Conservation (phyloP, 2,329 filamentous ascomycete species). For the Botryotinia narcissicola region DNA sequence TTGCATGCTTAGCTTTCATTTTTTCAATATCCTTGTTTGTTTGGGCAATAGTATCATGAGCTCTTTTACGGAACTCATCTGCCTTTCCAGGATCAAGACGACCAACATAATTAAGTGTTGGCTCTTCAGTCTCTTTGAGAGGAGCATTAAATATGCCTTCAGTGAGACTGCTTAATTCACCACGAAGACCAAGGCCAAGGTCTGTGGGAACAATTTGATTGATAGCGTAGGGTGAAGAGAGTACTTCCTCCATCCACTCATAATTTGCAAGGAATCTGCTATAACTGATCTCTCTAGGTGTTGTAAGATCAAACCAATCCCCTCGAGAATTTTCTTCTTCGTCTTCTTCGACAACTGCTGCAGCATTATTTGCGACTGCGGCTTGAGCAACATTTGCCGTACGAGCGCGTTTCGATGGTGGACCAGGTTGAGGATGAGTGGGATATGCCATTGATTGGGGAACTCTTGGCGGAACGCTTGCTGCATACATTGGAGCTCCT, state of each 20-base stretch:
- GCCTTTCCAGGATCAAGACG: conserved; percentile 73
- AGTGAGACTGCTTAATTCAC: conserved; percentile 77
- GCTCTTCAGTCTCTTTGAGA: conserved; percentile 47
- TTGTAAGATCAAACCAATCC: conserved; percentile 86
- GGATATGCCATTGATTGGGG: conserved; percentile 62
- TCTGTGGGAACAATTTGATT: conserved; percentile 83
- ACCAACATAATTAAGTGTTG: conserved; percentile 48
- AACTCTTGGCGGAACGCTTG: conserved; percentile 32
- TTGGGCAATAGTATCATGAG: conserved; percentile 67
- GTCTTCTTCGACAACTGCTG: conserved; percentile 49
- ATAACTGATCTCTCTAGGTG: conserved; percentile 83
- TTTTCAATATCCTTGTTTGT: conserved; percentile 79
- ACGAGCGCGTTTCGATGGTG: conserved; percentile 53
- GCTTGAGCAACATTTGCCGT: conserved; percentile 22
- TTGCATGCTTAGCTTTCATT: conserved; percentile 76
- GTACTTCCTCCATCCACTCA: conserved; percentile 98
- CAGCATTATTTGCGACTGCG: conserved; percentile 24
- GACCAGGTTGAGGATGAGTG: conserved; percentile 46
- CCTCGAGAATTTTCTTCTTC: conserved; percentile 85
- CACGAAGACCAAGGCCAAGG: conserved; percentile 79
- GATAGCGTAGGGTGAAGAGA: conserved; percentile 85
- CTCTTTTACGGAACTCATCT: conserved; percentile 78
- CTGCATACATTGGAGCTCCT: conserved; percentile 35
- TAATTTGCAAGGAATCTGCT: conserved; percentile 91
- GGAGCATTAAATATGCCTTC: conserved; percentile 77